Base-by-base conservation (phyloP, 139 green algal species). In the Chlamydomonas incerta region DNA sequence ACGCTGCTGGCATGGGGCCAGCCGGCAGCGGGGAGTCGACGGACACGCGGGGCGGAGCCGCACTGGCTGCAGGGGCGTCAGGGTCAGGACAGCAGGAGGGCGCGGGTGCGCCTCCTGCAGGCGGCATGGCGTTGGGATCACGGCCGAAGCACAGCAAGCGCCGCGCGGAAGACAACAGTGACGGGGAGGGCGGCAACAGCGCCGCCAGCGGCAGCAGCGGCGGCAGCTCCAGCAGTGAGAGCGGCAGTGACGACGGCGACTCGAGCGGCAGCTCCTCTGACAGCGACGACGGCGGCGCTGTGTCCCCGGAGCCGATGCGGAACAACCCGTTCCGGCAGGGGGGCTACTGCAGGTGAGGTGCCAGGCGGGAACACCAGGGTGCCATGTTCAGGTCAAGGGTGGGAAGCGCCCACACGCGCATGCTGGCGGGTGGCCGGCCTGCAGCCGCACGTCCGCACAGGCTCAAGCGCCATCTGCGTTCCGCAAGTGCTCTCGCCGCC, bases 321-420 rank as follows among this genome's bases (percentile, higher is more conserved):
- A 82, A 82, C 23, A 82, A 82, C 58, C 74, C 74, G 8, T 82
- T 82, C 55, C 58, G 74, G 23, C 37, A 37, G 28, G 13, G 28
- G 13, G 41, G 41, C 41, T 82, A 71, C 23, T 82, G 74, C 74
- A 82, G 74, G 57, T 82, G 20, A 3, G 57, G n/a, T 4, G 18
- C 20, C 52, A 11, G 13, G 13, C 52, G 11, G 13, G 11, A 58
- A 11, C 52, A 23, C 15, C 52, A 11, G 13, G 11, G 11, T 15
- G 15, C 50, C 11, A 14, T 14, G 50, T 57, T 10, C 14, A 14
- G 50, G 14, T 20, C 11, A 57, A 14, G 50, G 11, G 50, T 10
- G 11, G 10, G 11, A 57, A 57, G 14, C 50, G 10, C 50, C 50
- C 14, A 14, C 10, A 57, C 14, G 50, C 14, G 50, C 50, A 57